phyloP scores from a whole-genome alignment of 331 rosid genomes.

The Quercus tomentella region DNA sequence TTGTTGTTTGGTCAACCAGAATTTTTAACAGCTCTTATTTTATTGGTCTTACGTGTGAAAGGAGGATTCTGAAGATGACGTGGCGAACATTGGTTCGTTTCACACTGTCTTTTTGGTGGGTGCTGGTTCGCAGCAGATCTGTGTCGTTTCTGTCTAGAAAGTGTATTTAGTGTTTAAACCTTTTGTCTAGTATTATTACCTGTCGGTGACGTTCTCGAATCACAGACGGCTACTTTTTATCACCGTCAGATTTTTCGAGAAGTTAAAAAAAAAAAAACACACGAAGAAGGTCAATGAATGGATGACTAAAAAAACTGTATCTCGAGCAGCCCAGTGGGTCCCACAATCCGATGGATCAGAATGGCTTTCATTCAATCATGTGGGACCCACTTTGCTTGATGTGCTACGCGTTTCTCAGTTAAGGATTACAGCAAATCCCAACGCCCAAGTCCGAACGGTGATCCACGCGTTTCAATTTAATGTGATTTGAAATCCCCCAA shows the following conservation, averaged over 20 bases:
- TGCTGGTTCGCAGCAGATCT: conserved; percentile 37
- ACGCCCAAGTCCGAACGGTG: neutral
- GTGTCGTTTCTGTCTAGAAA: neutral
- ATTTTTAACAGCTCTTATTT: neutral
- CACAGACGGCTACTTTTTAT: neutral
- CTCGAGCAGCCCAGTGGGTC: conserved; percentile 13
- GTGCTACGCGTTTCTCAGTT: conserved; percentile 21
- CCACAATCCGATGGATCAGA: neutral
- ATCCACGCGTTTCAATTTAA: conserved; percentile 1
- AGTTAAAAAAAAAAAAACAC: neutral
- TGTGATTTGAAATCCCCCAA: rapidly evolving
- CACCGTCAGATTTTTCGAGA: conserved; percentile 27
- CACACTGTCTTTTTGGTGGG: conserved; percentile 4
- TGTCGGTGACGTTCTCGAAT: conserved; percentile 15
- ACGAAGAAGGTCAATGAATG: neutral
- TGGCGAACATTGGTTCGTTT: conserved; percentile 6
- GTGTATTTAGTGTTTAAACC: neutral
- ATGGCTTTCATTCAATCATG: neutral
- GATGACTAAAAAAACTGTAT: neutral
- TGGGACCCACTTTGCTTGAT: conserved; percentile 21
- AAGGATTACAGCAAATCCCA: neutral
- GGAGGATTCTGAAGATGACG: neutral
- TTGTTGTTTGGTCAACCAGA: conserved; percentile 13
- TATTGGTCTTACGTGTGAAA: conserved; percentile 19
- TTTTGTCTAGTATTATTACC: neutral